Conservation (phyloP, 1,139 yeast genomes). For the Kodamaea anthophila region DNA sequence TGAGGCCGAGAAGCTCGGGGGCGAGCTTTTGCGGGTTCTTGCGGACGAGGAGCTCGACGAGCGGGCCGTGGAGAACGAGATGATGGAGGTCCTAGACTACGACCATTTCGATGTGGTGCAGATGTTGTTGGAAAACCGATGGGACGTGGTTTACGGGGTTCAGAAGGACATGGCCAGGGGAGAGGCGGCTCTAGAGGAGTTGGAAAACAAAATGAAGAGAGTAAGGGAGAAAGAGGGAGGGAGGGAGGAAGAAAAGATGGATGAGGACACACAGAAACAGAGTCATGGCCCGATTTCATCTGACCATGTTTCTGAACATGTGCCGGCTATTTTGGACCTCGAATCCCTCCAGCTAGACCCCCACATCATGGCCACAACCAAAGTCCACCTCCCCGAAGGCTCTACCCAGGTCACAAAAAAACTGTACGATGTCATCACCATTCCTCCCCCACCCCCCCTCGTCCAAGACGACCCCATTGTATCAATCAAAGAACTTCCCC, state of each 20-base stretch:
- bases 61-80: conserved; percentile 44
- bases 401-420: conserved; percentile 71
- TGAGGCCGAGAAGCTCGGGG: conserved; percentile 14
- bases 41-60: conserved; percentile 20
- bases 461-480: conserved; percentile 44
- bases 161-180: conserved; percentile 31
- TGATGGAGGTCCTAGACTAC: conserved; percentile 46
- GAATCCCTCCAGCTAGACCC: conserved; percentile 62
- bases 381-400: conserved; percentile 73
- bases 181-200: conserved; percentile 23
- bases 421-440: conserved; percentile 78
- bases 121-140: conserved; percentile 45
- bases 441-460: conserved; percentile 67
- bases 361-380: conserved; percentile 59
- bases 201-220: conserved; percentile 20
- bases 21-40: conserved; percentile 14
- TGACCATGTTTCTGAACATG: no score
- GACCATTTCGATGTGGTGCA: conserved; percentile 47
- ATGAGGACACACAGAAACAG: conserved; percentile 15
- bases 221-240: conserved; percentile 23
- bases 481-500: conserved; percentile 59
- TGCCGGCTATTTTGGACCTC: conserved; percentile 56
- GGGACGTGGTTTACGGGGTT: conserved; percentile 50
- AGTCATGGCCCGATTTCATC: conserved; percentile 37
- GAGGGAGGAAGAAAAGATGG: conserved; percentile 12